Conservation (phyloP, 176 grass and related monocot species). For the Metroxylon sagu region DNA sequence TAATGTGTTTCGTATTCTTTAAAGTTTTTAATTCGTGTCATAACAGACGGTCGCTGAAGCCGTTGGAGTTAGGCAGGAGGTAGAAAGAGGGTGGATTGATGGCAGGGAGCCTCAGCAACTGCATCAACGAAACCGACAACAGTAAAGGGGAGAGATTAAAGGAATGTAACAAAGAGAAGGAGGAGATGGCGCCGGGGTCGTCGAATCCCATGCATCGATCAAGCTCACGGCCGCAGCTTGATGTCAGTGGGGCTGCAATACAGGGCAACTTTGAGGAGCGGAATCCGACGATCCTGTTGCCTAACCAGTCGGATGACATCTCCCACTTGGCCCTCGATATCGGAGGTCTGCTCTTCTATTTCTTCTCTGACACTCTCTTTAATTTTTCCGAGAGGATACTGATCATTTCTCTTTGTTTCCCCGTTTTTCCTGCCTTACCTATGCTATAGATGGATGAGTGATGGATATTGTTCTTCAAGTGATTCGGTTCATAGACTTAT, state of each 20-base stretch:
- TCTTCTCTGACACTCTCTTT: no score
- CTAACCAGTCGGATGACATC: conserved; percentile 95
- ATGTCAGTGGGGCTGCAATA: conserved; percentile 87
- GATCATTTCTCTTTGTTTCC: no score
- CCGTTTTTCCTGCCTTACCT: no score
- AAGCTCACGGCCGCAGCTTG: conserved; percentile 77
- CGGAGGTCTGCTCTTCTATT: conserved; percentile 45
- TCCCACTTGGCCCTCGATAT: conserved; percentile 93
- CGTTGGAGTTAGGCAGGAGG: conserved; percentile 9
- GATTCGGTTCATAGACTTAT: no score
- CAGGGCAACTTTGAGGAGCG: conserved; percentile 79
- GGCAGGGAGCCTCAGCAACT: not conserved
- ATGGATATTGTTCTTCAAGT: no score
- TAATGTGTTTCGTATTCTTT: no score
- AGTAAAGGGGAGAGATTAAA: not conserved
- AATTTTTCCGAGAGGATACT: no score
- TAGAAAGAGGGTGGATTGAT: not conserved
- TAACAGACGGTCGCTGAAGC: not conserved
- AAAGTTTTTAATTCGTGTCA: no score
- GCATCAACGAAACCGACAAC: not conserved
- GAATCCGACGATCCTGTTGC: conserved; percentile 82
- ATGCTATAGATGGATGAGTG: no score
- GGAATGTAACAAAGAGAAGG: not conserved
- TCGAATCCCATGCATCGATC: conserved; percentile 43
- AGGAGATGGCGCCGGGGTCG: not conserved